phyloP scores from a whole-genome alignment of 805 yeast genomes.

The Torulaspora indica region DNA sequence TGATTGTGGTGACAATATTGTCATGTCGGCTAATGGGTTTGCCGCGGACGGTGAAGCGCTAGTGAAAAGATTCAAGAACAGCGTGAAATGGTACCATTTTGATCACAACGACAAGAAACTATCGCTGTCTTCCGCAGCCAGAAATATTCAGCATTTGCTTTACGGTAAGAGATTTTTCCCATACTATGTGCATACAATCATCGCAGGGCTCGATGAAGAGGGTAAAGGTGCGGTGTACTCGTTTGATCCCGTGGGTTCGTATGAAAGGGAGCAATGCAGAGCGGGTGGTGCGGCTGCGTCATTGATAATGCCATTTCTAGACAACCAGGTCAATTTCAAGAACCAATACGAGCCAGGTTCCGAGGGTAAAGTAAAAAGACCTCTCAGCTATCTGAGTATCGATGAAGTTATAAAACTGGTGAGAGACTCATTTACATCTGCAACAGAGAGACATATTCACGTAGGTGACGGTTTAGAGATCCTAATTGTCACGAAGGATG shows the following conservation, averaged over 20 bases:
- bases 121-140: conserved; percentile 70
- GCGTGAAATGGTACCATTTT: conserved; percentile 87
- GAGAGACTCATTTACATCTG: conserved; percentile 90
- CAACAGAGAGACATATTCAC: conserved; percentile 96
- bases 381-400: conserved; percentile 57
- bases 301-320: conserved; percentile 94
- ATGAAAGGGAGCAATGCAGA: conserved; percentile 94
- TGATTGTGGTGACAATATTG: conserved; percentile 79
- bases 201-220: conserved; percentile 81
- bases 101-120: conserved; percentile 69
- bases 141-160: conserved; percentile 82
- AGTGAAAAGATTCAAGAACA: conserved; percentile 61
- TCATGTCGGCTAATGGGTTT: conserved; percentile 92
- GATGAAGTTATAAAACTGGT: conserved; percentile 87
- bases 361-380: conserved; percentile 60
- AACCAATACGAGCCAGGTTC: conserved; percentile 83
- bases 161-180: conserved; percentile 96
- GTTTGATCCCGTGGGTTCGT: conserved; percentile 96
- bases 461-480: conserved; percentile 97
- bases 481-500: conserved; percentile 86
- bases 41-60: conserved; percentile 91
- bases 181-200: conserved; percentile 88
- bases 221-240: conserved; percentile 95
- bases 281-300: conserved; percentile 98
- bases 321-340: conserved; percentile 93